These are phyloP conservation scores for Phytophthora sp. DNA, from an alignment of 352 stramenopile genomes.

Conservation along the genomic window DNA sequence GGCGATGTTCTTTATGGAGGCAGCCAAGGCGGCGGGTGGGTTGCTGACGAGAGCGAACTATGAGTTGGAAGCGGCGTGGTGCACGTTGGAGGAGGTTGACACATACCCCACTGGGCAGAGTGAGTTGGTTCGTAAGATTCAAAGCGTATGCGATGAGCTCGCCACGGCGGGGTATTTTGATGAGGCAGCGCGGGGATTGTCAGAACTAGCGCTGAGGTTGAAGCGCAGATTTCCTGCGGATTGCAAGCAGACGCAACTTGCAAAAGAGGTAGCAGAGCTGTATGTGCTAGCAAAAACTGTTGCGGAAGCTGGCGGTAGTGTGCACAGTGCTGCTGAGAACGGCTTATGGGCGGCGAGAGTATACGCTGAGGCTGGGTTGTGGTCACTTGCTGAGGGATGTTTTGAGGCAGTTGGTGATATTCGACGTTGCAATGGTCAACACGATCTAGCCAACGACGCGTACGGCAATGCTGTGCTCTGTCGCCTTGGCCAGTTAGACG, in stretches of 20 bases:
- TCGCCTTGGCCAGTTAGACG: slow-evolving; percentile 60
- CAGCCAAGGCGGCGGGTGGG: slow-evolving; percentile 41
- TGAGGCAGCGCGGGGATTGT: slow-evolving; percentile 63
- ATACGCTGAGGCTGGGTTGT: slow-evolving; percentile 62
- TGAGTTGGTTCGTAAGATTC: slow-evolving; percentile 48
- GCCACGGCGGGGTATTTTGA: slow-evolving; percentile 67
- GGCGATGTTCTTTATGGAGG: slow-evolving; percentile 54
- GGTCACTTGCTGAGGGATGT: slow-evolving; percentile 54
- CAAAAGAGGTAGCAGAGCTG: slow-evolving; percentile 48
- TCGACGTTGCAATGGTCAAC: slow-evolving; percentile 41
- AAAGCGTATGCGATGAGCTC: slow-evolving; percentile 63
- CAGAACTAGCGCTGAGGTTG: slow-evolving; percentile 61
- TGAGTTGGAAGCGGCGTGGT: slow-evolving; percentile 70
- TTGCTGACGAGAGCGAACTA: slow-evolving; percentile 57
- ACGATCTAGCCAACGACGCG: slow-evolving; percentile 51
- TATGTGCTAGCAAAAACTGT: slow-evolving; percentile 65
- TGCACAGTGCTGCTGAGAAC: slow-evolving; percentile 56
- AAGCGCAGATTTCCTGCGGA: slow-evolving; percentile 69
- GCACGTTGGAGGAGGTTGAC: slow-evolving; percentile 58
- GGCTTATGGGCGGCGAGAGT: slow-evolving; percentile 50
- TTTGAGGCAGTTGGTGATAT: slow-evolving; percentile 65
- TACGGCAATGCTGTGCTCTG: slow-evolving; percentile 70
- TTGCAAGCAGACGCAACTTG: slow-evolving; percentile 39
- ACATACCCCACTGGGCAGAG: slow-evolving; percentile 45
- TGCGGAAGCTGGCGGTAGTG: slow-evolving; percentile 58